Evolutionary conservation across 208 protist genomes (phyloP).

Genomic region (Trypanosoma platydactyli): DNA sequence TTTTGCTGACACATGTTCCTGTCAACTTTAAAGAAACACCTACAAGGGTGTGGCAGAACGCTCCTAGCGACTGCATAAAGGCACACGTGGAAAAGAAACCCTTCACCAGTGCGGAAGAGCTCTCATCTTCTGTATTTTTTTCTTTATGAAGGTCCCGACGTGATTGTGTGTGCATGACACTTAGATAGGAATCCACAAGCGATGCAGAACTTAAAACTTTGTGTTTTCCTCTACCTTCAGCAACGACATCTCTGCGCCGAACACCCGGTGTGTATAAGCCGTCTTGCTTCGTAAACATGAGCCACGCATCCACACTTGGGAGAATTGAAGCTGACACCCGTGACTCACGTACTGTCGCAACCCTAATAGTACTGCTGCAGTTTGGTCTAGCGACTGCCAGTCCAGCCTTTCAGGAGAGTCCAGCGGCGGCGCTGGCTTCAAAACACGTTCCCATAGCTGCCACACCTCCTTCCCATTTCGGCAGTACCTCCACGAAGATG

Average conservation of each 20-base stretch:
- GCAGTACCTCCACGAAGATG: neutral
- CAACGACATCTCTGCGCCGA: neutral
- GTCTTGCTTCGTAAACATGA: neutral
- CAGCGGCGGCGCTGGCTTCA: neutral
- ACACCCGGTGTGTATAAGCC: neutral
- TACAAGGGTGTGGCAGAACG: conserved; percentile 64
- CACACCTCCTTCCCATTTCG: neutral
- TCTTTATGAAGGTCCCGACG: neutral
- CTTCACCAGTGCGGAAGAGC: conserved; percentile 12
- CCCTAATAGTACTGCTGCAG: neutral
- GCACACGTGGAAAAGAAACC: neutral
- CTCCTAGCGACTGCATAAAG: conserved; percentile 7
- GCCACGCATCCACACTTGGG: conserved; percentile 5
- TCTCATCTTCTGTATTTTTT: neutral
- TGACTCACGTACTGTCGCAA: conserved; percentile 8
- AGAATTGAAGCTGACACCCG: conserved; percentile 3
- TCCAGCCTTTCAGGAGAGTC: neutral
- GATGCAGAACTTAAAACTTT: neutral
- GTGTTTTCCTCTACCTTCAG: no score
- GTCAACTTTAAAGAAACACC: conserved; percentile 34
- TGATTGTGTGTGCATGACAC: neutral
- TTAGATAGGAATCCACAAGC: conserved; percentile 10
- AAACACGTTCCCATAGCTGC: conserved; percentile 57
- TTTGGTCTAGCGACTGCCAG: neutral
- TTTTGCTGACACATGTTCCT: conserved; percentile 26